Percentiles rank a stretch among this genome's conserved stretches.
These are phyloP conservation scores for Lachnellula occidentalis DNA, from an alignment of 2,329 filamentous ascomycete genomes.

Conservation along the genomic window DNA sequence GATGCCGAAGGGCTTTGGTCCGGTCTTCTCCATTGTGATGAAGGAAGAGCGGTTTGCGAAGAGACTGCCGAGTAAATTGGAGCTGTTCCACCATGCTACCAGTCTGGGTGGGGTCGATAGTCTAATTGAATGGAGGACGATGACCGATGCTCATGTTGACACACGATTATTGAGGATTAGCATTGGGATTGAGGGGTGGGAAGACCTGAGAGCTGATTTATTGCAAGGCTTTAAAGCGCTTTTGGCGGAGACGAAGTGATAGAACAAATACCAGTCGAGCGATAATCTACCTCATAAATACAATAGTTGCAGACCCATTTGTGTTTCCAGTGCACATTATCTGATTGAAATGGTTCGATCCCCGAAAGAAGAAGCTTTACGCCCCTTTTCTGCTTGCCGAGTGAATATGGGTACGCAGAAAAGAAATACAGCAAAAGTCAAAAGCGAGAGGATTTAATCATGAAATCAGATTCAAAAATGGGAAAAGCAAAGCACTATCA, in stretches of 20 bases:
- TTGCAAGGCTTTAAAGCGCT: slow-evolving; percentile 52
- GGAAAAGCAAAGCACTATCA: too few species aligned
- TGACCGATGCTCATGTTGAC: slow-evolving; percentile 74
- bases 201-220: slow-evolving; percentile 77
- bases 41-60: slow-evolving; percentile 56
- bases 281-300: too few species aligned
- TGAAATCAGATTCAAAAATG: too few species aligned
- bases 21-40: slow-evolving; percentile 76
- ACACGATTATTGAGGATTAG: slow-evolving; percentile 71
- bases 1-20: slow-evolving; percentile 87
- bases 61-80: slow-evolving; percentile 68
- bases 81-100: slow-evolving; percentile 89
- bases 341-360: too few species aligned
- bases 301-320: too few species aligned
- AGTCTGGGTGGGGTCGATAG: slow-evolving; percentile 92
- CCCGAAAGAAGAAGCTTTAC: too few species aligned
- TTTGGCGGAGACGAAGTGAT: slow-evolving; percentile 1
- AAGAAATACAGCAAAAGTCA: too few species aligned
- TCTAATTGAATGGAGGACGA: slow-evolving; percentile 90
- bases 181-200: slow-evolving; percentile 78
- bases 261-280: too few species aligned
- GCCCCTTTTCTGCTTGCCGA: too few species aligned
- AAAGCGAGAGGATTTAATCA: too few species aligned
- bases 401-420: too few species aligned
- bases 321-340: too few species aligned